Base-by-base conservation (phyloP, 768 basidiomycete genomes). In the Guyanaporus albipodus region DNA sequence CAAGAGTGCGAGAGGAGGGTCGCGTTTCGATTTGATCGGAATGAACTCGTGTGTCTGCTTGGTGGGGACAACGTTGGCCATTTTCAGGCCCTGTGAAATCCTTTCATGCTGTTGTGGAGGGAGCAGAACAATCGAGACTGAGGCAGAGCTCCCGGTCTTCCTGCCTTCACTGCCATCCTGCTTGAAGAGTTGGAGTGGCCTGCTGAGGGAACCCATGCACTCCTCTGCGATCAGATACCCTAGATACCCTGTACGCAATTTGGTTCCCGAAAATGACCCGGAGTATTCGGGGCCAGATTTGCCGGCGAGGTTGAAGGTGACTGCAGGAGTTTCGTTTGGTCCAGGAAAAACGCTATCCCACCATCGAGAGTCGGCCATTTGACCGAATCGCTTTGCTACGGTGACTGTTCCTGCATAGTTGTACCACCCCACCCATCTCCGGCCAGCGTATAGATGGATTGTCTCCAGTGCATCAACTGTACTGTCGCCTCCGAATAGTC, bases 201-300 rank as follows among this genome's bases (percentile, higher is more conserved):
- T 38, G 17, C 4, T 3, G 12, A 28, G 15, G 11, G 0, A 8
- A 0, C 18, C 27, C 12, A 17, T 23, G 28, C 56, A 55, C 8
- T 39, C 36, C 28, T 52, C 42, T 14, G 50, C 42, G 4, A 18
- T 78, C 74, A 68, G 84, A 82, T 43, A 69, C 74, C 23, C 88
- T 80, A 57, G 78, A 67, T 21, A 83, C 70, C 35, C 77, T 72
- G 58, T 78, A 71, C 5, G 63, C 73, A 34, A 69, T 63, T 44
- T 71, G 76, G 52, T 87, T 66, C 64, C 85, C 75, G 40, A 91
- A 69, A n/a, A 82, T 53, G 87, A 79, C 1, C 85, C 81, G 51
- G 82, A 80, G 63, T 79, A 91, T 53, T 86, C 85, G 33, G 87
- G 87, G 2, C 68, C 68, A 33, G n/a, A 11, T 36, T 50, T 49